Conservation (phyloP, 176 grass and related monocot species). For the Thinopyrum elongatum region DNA sequence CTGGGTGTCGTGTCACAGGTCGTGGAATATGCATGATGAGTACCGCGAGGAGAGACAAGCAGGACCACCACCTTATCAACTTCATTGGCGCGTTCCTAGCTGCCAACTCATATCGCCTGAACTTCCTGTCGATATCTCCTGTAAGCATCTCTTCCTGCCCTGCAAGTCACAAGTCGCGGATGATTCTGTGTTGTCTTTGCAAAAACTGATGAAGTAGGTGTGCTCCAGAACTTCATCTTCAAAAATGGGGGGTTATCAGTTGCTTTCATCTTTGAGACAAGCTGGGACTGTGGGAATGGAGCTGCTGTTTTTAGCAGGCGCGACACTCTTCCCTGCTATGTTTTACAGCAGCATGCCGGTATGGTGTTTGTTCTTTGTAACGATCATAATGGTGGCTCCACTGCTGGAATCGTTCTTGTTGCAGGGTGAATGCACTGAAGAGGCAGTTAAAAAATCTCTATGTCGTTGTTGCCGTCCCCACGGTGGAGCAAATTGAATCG, state of each 20-base stretch:
- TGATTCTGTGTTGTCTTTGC: background rate
- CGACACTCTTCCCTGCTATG: background rate
- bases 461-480: slow-evolving; percentile 58
- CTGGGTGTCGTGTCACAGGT: background rate
- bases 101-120: slow-evolving; percentile 72
- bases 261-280: slow-evolving; percentile 73
- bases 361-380: background rate
- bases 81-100: slow-evolving; percentile 59
- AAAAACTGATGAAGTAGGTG: background rate
- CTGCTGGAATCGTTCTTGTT: background rate
- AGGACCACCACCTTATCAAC: slow-evolving; percentile 54
- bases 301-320: slow-evolving; percentile 31
- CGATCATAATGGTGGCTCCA: background rate
- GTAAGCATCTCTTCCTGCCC: background rate
- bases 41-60: slow-evolving; percentile 68
- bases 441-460: slow-evolving; percentile 78
- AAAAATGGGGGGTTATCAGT: slow-evolving; percentile 40
- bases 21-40: slow-evolving; percentile 84
- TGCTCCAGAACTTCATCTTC: slow-evolving; percentile 2
- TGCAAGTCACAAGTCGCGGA: background rate
- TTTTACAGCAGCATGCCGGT: background rate
- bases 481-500: slow-evolving; percentile 71
- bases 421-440: slow-evolving; percentile 69
- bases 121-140: slow-evolving; percentile 50
- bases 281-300: slow-evolving; percentile 55